phyloP scores from a whole-genome alignment of 2,329 filamentous ascomycete species.

The Xylariaceae sp. region DNA sequence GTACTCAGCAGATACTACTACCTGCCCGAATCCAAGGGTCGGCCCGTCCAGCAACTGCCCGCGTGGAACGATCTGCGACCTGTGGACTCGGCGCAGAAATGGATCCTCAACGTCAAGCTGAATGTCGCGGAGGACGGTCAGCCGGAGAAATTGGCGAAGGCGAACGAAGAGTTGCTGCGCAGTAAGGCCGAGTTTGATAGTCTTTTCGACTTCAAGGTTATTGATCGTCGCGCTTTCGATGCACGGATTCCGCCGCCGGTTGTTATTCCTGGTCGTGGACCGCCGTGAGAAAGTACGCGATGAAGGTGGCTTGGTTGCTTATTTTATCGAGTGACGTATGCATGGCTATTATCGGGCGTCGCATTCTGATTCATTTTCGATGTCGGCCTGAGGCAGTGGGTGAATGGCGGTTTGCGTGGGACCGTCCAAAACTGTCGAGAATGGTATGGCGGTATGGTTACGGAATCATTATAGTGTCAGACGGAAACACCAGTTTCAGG shows the following conservation, averaged over 20 bases:
- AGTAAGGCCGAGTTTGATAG: constrained; percentile 66
- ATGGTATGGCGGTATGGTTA: no score
- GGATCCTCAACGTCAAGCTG: constrained; percentile 51
- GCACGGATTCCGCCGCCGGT: constrained; percentile 28
- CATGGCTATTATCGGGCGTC: neutral
- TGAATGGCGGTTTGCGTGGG: no score
- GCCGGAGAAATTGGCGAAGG: constrained; percentile 53
- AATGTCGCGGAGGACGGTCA: constrained; percentile 53
- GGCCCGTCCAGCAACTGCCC: constrained; percentile 37
- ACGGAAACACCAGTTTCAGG: no score
- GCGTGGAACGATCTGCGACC: constrained; percentile 43
- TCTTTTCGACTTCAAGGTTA: constrained; percentile 77
- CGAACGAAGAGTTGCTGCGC: constrained; percentile 45
- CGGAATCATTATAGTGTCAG: no score
- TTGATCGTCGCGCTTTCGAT: constrained; percentile 46
- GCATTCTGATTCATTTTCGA: no score
- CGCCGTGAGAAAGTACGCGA: constrained; percentile 1
- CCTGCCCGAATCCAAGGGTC: constrained; percentile 27
- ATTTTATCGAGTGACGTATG: neutral
- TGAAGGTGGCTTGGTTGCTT: neutral
- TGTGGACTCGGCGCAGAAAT: constrained; percentile 46
- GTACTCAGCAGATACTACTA: constrained; percentile 46
- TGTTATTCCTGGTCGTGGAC: constrained; percentile 13
- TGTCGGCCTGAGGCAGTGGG: no score
- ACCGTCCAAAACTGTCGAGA: no score